Evolutionary conservation across 495 filamentous ascomycete species (phyloP), one percentile per base, ranked within the genome.

Genomic region (Tuber magnatum): DNA sequence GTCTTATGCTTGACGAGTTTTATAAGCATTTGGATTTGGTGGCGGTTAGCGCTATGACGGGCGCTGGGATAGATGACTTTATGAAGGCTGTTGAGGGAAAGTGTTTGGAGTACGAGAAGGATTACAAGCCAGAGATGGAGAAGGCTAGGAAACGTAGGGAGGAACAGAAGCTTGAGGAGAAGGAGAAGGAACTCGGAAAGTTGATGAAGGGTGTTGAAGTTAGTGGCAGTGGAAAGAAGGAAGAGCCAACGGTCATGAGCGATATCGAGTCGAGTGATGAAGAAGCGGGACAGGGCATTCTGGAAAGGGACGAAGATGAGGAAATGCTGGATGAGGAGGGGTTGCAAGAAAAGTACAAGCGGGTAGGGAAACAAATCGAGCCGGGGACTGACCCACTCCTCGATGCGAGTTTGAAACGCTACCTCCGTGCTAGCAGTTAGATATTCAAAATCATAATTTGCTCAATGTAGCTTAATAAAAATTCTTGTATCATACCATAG

Each of bases 121-220:
- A 98, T 80, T 99, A 99, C 83, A 90, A 90, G 78, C 96, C 95
- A 0, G 96, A 97, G 82, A 88, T 97, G 71, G 93, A 97, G 85
- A 88, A 89, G 71, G 88, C 92, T 82, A 87, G 89, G 79, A 87
- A 90, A 74, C 90, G 93, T 83, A 87, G 91, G 24, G 93, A 96
- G 72, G 87, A 91, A 75, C 87, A 87, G 72, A 94, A 93, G 85
- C 84, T 87, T 38, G 87, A 88, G 74, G 85, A 86, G 73, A 86
- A 92, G 48, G 89, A 97, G 81, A 87, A 91, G 80, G 94, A 98
- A 81, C 85, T 98, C 56, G 91, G 91, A 39, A 93, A 92, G 86
- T 86, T 98, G 84, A 97, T 99, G 94, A 91, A 91, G 81, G 95
- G 94, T 77, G 94, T 99, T 92, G 88, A 88, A 44, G 91, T 98